Evolutionary conservation across 352 stramenopile species (phyloP).

Genomic region (Globisporangium paroecandrum): DNA sequence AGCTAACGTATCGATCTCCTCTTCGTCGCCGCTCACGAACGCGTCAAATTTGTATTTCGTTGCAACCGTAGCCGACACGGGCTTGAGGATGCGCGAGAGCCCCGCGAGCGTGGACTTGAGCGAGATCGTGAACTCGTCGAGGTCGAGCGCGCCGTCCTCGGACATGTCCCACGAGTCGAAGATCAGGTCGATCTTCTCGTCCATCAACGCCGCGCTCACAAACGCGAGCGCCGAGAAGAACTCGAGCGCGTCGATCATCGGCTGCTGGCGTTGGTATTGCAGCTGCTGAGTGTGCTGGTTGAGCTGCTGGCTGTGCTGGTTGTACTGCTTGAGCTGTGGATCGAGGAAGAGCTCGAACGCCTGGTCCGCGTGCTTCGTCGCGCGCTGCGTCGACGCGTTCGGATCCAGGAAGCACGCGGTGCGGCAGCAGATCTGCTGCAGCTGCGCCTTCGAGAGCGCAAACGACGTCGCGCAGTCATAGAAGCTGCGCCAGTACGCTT

Average conservation of each 20-base stretch:
- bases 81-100: slow-evolving; percentile 62
- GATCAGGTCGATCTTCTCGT: slow-evolving; percentile 81
- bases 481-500: slow-evolving; percentile 81
- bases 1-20: slow-evolving; percentile 59
- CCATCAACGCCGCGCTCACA: slow-evolving; percentile 45
- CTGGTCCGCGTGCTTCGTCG: slow-evolving; percentile 43
- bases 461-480: slow-evolving; percentile 77
- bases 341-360: slow-evolving; percentile 61
- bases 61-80: slow-evolving; percentile 7
- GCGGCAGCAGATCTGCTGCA: slow-evolving; percentile 63
- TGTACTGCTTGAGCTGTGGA: slow-evolving; percentile 22
- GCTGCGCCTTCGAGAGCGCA: slow-evolving; percentile 51
- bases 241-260: slow-evolving; percentile 70
- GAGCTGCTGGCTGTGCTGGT: slow-evolving; percentile 4
- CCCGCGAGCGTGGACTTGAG: slow-evolving; percentile 80
- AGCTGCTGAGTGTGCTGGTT: slow-evolving; percentile 3
- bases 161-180: slow-evolving; percentile 89
- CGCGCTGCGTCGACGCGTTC: slow-evolving; percentile 37
- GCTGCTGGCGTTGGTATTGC: background rate
- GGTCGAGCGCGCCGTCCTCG: slow-evolving; percentile 66
- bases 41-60: slow-evolving; percentile 7
- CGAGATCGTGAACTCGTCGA: slow-evolving; percentile 86
- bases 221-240: slow-evolving; percentile 76
- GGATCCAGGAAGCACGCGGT: slow-evolving; percentile 34
- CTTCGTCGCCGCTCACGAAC: slow-evolving; percentile 37